Percentiles rank a stretch among this genome's conserved stretches.
phyloP scores from a whole-genome alignment of 169 alveolate genomes.

The Babesia caballi region DNA sequence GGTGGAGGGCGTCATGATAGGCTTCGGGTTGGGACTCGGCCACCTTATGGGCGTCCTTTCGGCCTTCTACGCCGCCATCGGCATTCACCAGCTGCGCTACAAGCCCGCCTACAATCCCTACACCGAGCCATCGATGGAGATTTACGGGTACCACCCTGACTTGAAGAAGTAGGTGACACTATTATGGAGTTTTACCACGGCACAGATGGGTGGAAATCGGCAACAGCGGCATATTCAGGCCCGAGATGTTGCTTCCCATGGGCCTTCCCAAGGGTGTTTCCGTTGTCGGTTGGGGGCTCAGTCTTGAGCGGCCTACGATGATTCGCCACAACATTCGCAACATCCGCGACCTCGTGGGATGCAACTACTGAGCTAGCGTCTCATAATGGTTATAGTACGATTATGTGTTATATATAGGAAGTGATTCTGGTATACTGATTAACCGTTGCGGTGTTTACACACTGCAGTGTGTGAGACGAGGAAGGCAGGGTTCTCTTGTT shows the following conservation, averaged over 20 bases:
- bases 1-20: slow-evolving; percentile 93
- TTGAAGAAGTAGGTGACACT: slow-evolving; percentile 77
- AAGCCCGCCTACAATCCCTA: slow-evolving; percentile 99
- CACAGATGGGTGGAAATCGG: slow-evolving; percentile 97
- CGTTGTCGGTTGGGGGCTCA: slow-evolving; percentile 99
- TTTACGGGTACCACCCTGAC: slow-evolving; percentile 96
- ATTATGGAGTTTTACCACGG: neutral
- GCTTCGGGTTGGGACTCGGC: slow-evolving; percentile 87
- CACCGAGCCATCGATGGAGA: slow-evolving; percentile 99
- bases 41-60: slow-evolving; percentile 89
- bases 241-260: slow-evolving; percentile 98
- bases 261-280: slow-evolving; percentile 96
- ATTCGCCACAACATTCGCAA: slow-evolving; percentile 92
- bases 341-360: slow-evolving; percentile 97
- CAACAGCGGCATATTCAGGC: slow-evolving; percentile 99
- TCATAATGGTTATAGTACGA: too few relatives aligned
- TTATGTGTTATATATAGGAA: too few relatives aligned
- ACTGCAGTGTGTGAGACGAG: slow-evolving; percentile 3
- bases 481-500: too few relatives aligned
- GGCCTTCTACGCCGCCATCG: slow-evolving; percentile 90
- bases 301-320: slow-evolving; percentile 99
- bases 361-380: slow-evolving; percentile 64
- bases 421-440: too few relatives aligned
- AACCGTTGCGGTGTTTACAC: neutral
- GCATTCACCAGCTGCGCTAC: slow-evolving; percentile 88